phyloP scores from a whole-genome alignment of 2,329 filamentous ascomycete genomes.

The Ascochyta koolunga region DNA sequence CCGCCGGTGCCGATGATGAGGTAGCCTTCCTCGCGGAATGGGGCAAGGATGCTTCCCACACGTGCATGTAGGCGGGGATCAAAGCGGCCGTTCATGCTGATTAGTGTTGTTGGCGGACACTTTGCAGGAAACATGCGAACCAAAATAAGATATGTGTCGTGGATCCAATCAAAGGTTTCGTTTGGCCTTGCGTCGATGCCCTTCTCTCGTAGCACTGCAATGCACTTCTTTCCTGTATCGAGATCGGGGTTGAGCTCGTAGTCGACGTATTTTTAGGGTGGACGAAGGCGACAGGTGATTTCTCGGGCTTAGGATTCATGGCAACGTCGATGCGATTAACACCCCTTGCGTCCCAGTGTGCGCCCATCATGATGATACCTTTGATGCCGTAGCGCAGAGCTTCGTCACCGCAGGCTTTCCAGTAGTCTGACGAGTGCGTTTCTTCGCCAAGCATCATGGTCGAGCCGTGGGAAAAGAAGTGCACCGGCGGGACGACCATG shows the following conservation, averaged over 20 bases:
- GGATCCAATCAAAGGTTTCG: constrained; percentile 70
- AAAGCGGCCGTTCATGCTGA: constrained; percentile 61
- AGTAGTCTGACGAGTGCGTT: constrained; percentile 66
- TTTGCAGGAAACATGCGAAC: constrained; percentile 71
- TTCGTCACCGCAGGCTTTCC: constrained; percentile 69
- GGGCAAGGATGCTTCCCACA: constrained; percentile 63
- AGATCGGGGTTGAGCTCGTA: constrained; percentile 69
- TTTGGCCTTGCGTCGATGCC: constrained; percentile 64
- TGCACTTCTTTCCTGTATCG: constrained; percentile 56
- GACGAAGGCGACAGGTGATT: constrained; percentile 70
- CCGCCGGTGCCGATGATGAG: constrained; percentile 67
- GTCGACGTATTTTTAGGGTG: constrained; percentile 68
- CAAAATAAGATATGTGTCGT: constrained; percentile 72
- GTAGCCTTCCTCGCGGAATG: constrained; percentile 60
- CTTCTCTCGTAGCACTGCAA: constrained; percentile 56
- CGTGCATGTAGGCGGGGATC: constrained; percentile 63
- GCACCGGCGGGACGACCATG: constrained; percentile 59
- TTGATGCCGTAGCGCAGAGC: constrained; percentile 65
- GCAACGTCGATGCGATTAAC: constrained; percentile 64
- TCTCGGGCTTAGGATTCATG: constrained; percentile 64
- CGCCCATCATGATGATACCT: constrained; percentile 71
- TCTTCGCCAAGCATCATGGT: constrained; percentile 75
- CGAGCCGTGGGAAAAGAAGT: constrained; percentile 73
- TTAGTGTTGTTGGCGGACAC: constrained; percentile 70
- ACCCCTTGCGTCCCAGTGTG: constrained; percentile 67